Conservation (phyloP, 768 basidiomycete genomes). For the Lentinus tigrinus region DNA sequence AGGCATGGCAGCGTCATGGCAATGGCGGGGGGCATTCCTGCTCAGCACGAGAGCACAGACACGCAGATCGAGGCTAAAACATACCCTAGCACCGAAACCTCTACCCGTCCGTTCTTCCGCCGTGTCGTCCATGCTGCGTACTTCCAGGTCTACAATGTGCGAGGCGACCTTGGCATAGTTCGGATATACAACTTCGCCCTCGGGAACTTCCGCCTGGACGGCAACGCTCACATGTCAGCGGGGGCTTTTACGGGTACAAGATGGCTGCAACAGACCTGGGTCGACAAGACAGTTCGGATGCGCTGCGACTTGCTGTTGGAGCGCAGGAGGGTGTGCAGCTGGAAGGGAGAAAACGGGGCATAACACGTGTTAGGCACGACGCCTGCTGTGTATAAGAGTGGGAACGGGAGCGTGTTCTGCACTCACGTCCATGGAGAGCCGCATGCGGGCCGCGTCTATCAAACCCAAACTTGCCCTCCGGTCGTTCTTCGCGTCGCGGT, state of each 20-base stretch:
- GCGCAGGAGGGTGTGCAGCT: constrained; percentile 30
- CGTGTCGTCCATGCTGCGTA: constrained; percentile 20
- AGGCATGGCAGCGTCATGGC: constrained; percentile 2
- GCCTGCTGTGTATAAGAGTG: constrained; percentile 20
- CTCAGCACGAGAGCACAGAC: constrained; percentile 5
- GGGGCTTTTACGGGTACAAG: neutral
- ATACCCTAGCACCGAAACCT: constrained; percentile 28
- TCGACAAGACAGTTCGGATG: constrained; percentile 8
- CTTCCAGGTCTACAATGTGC: constrained; percentile 19
- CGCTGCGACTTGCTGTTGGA: constrained; percentile 26
- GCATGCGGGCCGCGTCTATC: constrained; percentile 34
- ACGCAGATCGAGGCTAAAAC: constrained; percentile 4
- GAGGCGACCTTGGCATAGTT: constrained; percentile 21
- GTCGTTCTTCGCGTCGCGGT: constrained; percentile 18
- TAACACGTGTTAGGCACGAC: constrained; percentile 38
- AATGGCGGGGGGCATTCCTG: neutral
- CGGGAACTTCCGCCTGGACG: constrained; percentile 21
- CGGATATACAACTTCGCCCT: constrained; percentile 16
- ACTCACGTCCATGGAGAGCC: constrained; percentile 36
- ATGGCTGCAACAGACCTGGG: constrained; percentile 11
- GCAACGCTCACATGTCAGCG: constrained; percentile 13
- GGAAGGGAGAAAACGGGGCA: constrained; percentile 14
- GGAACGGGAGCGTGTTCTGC: constrained; percentile 20
- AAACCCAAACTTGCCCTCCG: constrained; percentile 29
- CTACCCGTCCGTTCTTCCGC: constrained; percentile 24